A percentile compares a stretch with the other conserved stretches of the same genome.
Evolutionary conservation across 2,329 filamentous ascomycete genomes (phyloP).

Genomic region (Paracorniculantispora psalliotae): DNA sequence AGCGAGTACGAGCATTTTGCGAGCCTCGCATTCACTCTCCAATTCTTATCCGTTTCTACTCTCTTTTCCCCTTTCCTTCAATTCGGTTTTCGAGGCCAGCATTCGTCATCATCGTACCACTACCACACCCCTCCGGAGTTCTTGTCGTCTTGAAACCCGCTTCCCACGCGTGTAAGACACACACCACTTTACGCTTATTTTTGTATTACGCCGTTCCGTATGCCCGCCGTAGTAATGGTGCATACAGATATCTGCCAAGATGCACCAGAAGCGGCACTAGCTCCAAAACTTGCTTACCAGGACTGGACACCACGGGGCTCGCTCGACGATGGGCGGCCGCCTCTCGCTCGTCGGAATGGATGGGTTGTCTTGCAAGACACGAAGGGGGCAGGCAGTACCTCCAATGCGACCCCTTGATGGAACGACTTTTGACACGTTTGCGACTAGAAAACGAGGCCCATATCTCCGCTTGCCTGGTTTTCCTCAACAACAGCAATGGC

Average conservation of each 20-base stretch:
- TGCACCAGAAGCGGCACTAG: background rate
- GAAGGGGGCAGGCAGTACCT: no score
- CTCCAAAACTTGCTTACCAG: no score
- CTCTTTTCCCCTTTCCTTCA: no score
- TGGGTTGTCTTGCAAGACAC: no score
- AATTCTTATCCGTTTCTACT: background rate
- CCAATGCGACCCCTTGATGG: no score
- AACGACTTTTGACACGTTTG: no score
- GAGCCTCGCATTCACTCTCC: background rate
- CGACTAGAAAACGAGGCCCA: background rate
- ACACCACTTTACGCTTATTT: slow-evolving; percentile 12
- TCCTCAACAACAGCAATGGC: background rate
- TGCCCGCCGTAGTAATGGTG: slow-evolving; percentile 7
- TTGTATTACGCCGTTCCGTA: slow-evolving; percentile 8
- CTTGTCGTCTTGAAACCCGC: slow-evolving; percentile 1
- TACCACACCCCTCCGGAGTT: background rate
- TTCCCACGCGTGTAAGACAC: slow-evolving; percentile 2
- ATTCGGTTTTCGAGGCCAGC: no score
- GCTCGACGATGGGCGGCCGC: no score
- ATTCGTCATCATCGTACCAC: background rate
- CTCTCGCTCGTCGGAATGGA: no score
- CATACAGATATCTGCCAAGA: background rate
- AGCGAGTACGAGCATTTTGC: background rate
- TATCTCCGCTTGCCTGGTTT: background rate
- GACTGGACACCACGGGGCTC: no score